Evolutionary conservation across 1,284 basidiomycete genomes (phyloP).

Genomic region (Ustilago shanxiensis): DNA sequence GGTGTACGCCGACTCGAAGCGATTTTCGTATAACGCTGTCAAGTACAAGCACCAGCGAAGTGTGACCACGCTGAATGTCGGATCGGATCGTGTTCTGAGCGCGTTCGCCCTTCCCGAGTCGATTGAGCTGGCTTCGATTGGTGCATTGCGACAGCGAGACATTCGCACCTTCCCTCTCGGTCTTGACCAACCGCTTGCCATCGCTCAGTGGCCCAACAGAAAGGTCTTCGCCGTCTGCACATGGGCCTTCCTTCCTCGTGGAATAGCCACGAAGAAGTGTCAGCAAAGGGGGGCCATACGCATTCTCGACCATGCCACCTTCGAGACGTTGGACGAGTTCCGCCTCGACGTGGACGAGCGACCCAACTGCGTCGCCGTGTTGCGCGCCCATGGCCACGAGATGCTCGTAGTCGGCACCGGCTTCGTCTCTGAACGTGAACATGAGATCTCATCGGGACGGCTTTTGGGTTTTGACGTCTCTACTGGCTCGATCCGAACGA

Average conservation of each 20-base stretch:
- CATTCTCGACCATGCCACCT: conserved; percentile 27
- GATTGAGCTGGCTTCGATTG: conserved; percentile 62
- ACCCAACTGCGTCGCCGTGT: conserved; percentile 55
- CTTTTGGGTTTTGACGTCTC: conserved; percentile 51
- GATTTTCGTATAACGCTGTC: conserved; percentile 64
- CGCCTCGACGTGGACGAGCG: conserved; percentile 57
- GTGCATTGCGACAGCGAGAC: conserved; percentile 65
- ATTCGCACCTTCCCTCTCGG: conserved; percentile 68
- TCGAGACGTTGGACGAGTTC: conserved; percentile 36
- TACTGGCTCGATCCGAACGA: conserved; percentile 29
- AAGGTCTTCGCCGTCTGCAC: conserved; percentile 48
- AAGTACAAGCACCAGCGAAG: conserved; percentile 57
- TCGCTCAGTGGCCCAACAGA: conserved; percentile 53
- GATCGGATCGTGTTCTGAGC: conserved; percentile 25
- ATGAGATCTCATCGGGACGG: conserved; percentile 54
- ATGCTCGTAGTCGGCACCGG: conserved; percentile 64
- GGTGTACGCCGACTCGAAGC: conserved; percentile 56
- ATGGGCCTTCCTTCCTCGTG: conserved; percentile 50
- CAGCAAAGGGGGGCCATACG: conserved; percentile 32
- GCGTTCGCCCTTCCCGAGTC: conserved; percentile 49
- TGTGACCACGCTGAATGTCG: conserved; percentile 45
- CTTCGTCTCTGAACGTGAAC: conserved; percentile 26
- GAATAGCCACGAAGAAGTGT: conserved; percentile 19
- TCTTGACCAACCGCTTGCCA: conserved; percentile 67
- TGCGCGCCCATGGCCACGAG: conserved; percentile 26